Evolutionary conservation across 2,329 filamentous ascomycete species (phyloP), one percentile per base, ranked within the genome.

Genomic region (Cyclaneusma minus): DNA sequence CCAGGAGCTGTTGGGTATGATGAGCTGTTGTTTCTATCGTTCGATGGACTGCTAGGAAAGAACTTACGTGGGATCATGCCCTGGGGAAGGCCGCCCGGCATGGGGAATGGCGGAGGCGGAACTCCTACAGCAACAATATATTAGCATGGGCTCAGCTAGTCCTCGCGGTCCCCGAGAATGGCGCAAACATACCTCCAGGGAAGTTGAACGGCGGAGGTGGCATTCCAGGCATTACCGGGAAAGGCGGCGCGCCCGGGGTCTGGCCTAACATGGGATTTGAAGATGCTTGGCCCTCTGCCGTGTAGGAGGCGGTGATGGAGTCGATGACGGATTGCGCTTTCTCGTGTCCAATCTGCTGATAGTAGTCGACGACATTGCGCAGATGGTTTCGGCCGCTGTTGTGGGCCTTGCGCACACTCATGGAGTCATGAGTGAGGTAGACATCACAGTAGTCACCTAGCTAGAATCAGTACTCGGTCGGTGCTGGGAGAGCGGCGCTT

Each of bases 401-500:
- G 58, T 98, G 89, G 25, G 89, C 89, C 62, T 95, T 95, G 45
- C 89, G 85, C 56, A 98, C 89, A 58, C 84, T 93, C 87, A 95
- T 95, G 23, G 84, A 93, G 66, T 98, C 89, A 68, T 98, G 89
- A 41, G 89, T 98, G 44, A 98, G 79, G 68, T 98, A 98, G 55
- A 98, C 89, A 78, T 98, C 89, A 69, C 89, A 98, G 58, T 98
- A 98, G 55, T 98, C 89, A 66, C 85, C 56, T 64, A 35, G 34
- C 45, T 27, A 45, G 39, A 33, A 31, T 40, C 27, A 42, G 37
- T 35, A 32, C 24, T 30, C 25, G 22, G 30, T 16, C 25, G 30
- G 24, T 19, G 27, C 23, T 29, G 33, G 29, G 7, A 28, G 29
- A 26, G 6, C 30, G 8, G 16, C 6, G 28, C 25, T 16, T 31